Evolutionary conservation across 2,329 filamentous ascomycete genomes (phyloP).

Genomic region (Parascedosporium putredinis): DNA sequence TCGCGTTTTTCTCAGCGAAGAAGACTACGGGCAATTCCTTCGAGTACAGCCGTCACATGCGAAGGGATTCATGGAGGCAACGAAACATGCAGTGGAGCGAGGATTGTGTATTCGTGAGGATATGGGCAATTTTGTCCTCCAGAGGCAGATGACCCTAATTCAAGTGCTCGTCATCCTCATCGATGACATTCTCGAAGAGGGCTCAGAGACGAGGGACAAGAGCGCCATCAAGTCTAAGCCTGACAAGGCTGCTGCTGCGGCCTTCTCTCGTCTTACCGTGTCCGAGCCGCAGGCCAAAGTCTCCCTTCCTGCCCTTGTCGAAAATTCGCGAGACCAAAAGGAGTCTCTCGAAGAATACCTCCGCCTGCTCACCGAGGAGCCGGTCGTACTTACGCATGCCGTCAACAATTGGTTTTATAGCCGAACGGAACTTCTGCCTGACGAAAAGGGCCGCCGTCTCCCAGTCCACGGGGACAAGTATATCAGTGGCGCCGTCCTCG

Average conservation of each 20-base stretch:
- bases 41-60: conserved; percentile 9
- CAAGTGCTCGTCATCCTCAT: conserved; percentile 30
- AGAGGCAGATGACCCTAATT: conserved; percentile 26
- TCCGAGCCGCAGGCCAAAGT: not conserved
- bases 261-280: not conserved
- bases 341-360: conserved; percentile 23
- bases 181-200: conserved; percentile 29
- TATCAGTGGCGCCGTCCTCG: conserved; percentile 30
- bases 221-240: conserved; percentile 18
- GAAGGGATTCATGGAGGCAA: conserved; percentile 5
- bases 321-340: conserved; percentile 23
- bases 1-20: conserved; percentile 24
- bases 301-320: conserved; percentile 5
- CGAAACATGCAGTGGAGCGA: conserved; percentile 15
- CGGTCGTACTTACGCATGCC: conserved; percentile 20
- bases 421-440: conserved; percentile 29
- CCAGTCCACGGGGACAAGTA: conserved; percentile 28
- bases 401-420: conserved; percentile 29
- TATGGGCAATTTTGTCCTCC: conserved; percentile 25
- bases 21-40: conserved; percentile 26
- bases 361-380: conserved; percentile 21
- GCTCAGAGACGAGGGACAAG: conserved; percentile 19
- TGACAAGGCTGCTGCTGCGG: conserved; percentile 13
- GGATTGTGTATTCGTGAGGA: conserved; percentile 19
- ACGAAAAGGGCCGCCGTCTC: conserved; percentile 31